phyloP scores from a whole-genome alignment of 2,329 filamentous ascomycete species.

The Aspergillus novoparasiticus region DNA sequence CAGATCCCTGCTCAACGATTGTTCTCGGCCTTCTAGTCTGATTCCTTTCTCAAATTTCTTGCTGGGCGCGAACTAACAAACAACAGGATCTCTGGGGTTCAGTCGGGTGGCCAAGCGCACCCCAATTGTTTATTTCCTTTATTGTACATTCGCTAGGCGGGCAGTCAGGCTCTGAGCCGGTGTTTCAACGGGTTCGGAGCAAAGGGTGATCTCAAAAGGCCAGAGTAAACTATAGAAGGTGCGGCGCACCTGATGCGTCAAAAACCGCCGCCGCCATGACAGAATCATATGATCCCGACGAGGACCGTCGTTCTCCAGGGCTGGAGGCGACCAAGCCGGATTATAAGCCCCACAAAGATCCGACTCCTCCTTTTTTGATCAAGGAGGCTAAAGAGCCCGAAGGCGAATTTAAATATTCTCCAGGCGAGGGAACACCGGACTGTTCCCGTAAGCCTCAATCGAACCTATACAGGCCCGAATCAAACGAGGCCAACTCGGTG shows the following conservation, averaged over 20 bases:
- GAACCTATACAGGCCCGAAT: constrained; percentile 36
- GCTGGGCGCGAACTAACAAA: not conserved
- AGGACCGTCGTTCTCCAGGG: constrained; percentile 41
- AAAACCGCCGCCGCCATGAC: constrained; percentile 36
- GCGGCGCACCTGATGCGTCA: constrained; percentile 32
- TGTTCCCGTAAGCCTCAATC: constrained; percentile 41
- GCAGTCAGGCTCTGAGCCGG: not conserved
- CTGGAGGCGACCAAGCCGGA: constrained; percentile 34
- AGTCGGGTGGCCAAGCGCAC: not conserved
- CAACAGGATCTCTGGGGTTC: not conserved
- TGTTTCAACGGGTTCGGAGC: not conserved
- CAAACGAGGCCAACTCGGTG: constrained; percentile 62
- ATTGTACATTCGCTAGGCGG: not conserved
- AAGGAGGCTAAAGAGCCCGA: constrained; percentile 20
- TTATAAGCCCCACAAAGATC: constrained; percentile 30
- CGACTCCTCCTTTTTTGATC: constrained; percentile 39
- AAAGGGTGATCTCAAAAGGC: constrained; percentile 7
- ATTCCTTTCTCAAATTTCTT: not conserved
- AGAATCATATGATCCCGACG: constrained; percentile 46
- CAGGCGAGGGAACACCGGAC: constrained; percentile 34
- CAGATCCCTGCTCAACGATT: not conserved
- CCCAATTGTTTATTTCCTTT: not conserved
- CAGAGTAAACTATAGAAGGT: constrained; percentile 6
- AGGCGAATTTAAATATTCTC: constrained; percentile 24
- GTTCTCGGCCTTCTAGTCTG: not conserved